Evolutionary conservation across 768 basidiomycete species (phyloP), one percentile per base, ranked within the genome.

Genomic region (Vararia minispora): DNA sequence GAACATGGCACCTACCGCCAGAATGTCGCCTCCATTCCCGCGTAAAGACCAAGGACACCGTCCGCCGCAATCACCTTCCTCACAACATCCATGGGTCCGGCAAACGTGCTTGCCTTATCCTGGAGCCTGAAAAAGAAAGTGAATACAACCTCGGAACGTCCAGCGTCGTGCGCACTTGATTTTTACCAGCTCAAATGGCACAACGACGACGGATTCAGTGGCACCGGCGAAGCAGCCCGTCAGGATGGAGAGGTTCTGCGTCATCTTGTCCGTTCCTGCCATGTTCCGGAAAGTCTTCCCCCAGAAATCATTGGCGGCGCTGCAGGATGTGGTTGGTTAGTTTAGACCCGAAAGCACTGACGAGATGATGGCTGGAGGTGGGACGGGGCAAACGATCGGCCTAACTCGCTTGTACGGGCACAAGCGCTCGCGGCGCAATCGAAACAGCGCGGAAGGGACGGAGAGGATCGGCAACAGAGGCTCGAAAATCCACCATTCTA

Each of bases 21-120:
- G 64, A 97, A 94, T 2, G 94, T 98, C 10, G 89, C 75, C 56
- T 98, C 95, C 84, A 98, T 92, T 25, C 95, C 92, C 17, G 76
- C 76, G 54, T 97, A 97, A 18, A 97, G 61, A 14, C 89, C 92
- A 0, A 97, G 61, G 4, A 84, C 35, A 21, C 94, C 94, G 24
- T 88, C 79, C 42, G 79, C 81, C 49, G 58, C 68, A 33, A 95
- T 57, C 21, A 90, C 67, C 49, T 87, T 77, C 47, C 71, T 79
- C 13, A 99, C 72, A 12, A 94, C 94, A 43, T 94, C 92, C 56
- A 90, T 71, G 0, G 95, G 92, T 3, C 95, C 94, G 18, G 77
- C 76, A 62, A 79, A 98, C 1, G 80, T 88, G 47, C 85, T 88
- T 18, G 73, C 67, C 59, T 95, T 95, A 59, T 97, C 92, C 63